A percentile compares a stretch with the other conserved stretches of the same genome.
Conservation (phyloP, 768 basidiomycete genomes). For the Agrocybe chaxingu region DNA sequence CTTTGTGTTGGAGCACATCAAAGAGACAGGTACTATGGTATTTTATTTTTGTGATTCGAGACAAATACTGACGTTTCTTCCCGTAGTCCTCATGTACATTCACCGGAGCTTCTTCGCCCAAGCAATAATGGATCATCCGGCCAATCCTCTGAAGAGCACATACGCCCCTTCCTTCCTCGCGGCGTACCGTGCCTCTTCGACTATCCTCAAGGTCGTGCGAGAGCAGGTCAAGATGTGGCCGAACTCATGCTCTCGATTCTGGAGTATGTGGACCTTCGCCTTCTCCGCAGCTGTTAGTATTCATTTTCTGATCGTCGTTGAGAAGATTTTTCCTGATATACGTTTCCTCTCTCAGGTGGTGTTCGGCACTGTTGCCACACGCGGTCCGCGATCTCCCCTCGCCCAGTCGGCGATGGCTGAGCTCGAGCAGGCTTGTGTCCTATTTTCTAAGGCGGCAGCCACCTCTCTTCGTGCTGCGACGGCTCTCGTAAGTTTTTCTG, state of each 20-base stretch:
- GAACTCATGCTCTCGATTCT: slow-evolving; percentile 49
- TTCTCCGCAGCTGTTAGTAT: slow-evolving; percentile 49
- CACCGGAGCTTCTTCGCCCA: slow-evolving; percentile 71
- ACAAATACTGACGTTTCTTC: not conserved
- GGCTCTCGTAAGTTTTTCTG: slow-evolving; percentile 48
- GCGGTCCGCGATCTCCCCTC: slow-evolving; percentile 65
- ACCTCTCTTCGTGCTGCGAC: slow-evolving; percentile 62
- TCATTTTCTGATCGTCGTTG: not conserved
- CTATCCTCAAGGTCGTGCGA: slow-evolving; percentile 48
- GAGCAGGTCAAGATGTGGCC: slow-evolving; percentile 48
- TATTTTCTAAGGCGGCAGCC: slow-evolving; percentile 62
- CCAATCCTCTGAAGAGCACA: slow-evolving; percentile 61
- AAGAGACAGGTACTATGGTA: slow-evolving; percentile 37
- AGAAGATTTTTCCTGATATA: not conserved
- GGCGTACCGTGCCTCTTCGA: slow-evolving; percentile 54
- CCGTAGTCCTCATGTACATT: slow-evolving; percentile 54
- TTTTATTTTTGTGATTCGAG: not conserved
- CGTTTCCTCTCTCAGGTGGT: slow-evolving; percentile 46
- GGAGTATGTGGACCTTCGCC: slow-evolving; percentile 61
- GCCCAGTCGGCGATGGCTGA: slow-evolving; percentile 67
- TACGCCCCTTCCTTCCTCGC: slow-evolving; percentile 67
- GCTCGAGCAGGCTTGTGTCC: slow-evolving; percentile 60
- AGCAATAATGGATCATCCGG: slow-evolving; percentile 65
- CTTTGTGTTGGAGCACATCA: slow-evolving; percentile 46
- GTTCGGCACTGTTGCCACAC: slow-evolving; percentile 76